Conservation (phyloP, 1,284 basidiomycete species). For the Moesziomyces parantarcticus region DNA sequence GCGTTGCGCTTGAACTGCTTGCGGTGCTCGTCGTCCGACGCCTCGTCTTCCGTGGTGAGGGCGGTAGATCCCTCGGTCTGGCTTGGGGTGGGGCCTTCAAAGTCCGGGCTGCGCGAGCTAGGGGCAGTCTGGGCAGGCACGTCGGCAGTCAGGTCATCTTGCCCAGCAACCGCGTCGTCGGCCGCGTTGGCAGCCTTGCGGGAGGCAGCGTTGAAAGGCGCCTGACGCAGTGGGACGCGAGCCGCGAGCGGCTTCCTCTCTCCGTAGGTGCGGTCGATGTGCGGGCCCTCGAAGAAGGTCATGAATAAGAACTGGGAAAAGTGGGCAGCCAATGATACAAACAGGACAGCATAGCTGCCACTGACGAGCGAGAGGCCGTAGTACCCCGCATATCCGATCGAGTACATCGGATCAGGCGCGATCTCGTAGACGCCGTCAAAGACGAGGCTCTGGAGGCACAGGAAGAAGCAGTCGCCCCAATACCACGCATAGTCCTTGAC, state of each 20-base stretch:
- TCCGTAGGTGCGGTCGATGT: slow-evolving; percentile 71
- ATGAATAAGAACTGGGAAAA: slow-evolving; percentile 95
- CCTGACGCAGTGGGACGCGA: slow-evolving; percentile 33
- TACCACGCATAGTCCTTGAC: slow-evolving; percentile 86
- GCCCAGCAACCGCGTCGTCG: not conserved
- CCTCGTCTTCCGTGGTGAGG: slow-evolving; percentile 39
- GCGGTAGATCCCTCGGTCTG: slow-evolving; percentile 50
- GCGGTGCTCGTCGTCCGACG: slow-evolving; percentile 25
- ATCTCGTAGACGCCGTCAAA: slow-evolving; percentile 98
- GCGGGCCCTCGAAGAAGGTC: slow-evolving; percentile 96
- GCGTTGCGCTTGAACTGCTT: slow-evolving; percentile 16
- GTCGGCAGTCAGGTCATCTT: too few species aligned
- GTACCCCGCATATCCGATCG: slow-evolving; percentile 78
- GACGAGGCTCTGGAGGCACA: slow-evolving; percentile 78
- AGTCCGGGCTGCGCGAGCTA: slow-evolving; percentile 2
- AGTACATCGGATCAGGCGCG: slow-evolving; percentile 89
- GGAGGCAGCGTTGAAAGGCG: slow-evolving; percentile 59
- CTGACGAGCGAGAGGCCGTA: slow-evolving; percentile 92
- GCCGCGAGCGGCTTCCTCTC: slow-evolving; percentile 56
- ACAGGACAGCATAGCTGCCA: slow-evolving; percentile 89
- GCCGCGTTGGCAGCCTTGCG: slow-evolving; percentile 36
- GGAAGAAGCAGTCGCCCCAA: slow-evolving; percentile 98
- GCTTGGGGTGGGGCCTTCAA: slow-evolving; percentile 33
- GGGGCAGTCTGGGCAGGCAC: not conserved
- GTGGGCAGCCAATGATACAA: slow-evolving; percentile 90